Evolutionary conservation across 495 filamentous ascomycete genomes (phyloP), one percentile per base, ranked within the genome.

Genomic region (Terfezia claveryi): DNA sequence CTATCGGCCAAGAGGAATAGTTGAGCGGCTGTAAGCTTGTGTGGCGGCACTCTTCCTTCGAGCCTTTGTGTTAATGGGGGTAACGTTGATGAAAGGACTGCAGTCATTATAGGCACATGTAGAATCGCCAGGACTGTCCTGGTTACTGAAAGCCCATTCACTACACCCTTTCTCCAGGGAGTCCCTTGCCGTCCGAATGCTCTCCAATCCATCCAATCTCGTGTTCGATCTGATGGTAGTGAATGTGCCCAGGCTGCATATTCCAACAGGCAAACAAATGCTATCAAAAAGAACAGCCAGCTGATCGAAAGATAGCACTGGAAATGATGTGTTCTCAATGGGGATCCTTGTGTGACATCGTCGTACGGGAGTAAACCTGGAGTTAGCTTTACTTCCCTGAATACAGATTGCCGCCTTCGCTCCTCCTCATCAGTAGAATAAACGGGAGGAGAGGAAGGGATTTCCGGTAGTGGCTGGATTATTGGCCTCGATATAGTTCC

Each of bases 101-200:
- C 58, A 20, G 59, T 61, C 38, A 61, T 56, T 2, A 61, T 61
- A 27, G 59, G 59, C 60, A 61, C 59, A 61, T 61, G 59, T 14
- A 56, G 10, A 46, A 57, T 53, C 0, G 59, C 59, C 38, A 61
- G 32, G 20, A 61, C 36, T 0, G 59, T 61, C 46, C 59, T 61
- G 32, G 57, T 54, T 17, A 61, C 52, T 56, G 51, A 61, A 27
- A 61, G 60, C 41, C 56, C 51, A 36, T 61, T 58, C 20, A 61
- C 59, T 38, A 51, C 46, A 36, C 56, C 54, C 44, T 61, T 54
- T 54, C 59, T 50, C 38, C 54, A 56, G 17, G 57, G 38, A 6
- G 59, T 61, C 32, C 59, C 59, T 36, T 54, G 50, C 36, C 36
- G 16, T 8, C 58, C 58, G 38, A 61, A 61, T 10, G 58, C 56